Base-by-base conservation (phyloP, 345 rosid genomes). In the Psidium guajava region DNA sequence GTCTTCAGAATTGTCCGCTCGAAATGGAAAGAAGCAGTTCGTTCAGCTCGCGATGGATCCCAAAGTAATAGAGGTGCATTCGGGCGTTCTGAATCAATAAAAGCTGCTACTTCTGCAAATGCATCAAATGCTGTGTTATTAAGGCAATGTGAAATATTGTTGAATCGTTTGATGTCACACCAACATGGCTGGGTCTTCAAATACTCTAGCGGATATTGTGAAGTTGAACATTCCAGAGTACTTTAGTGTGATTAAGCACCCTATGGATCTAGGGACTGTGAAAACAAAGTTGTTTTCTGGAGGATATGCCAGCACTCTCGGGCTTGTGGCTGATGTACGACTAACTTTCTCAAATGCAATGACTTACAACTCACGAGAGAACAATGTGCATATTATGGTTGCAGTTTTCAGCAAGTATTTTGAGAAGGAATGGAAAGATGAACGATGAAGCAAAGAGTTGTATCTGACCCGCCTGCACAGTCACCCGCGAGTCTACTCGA, bases 241-340 rank as follows among this genome's bases (percentile, higher is more conserved):
- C 86, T 93, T 92, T 77, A 91, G 89, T 51, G 91, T 97, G 90
- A 90, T 97, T 83, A 95, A 94, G 89, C 92, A 92, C 54, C 99
- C 98, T 24, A 95, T 97, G 99, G 97, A 95, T 91, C 91, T 97
- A 88, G 96, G 96, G 54, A 95, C 98, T 7, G 93, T 97, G 85
- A 92, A 93, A 87, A 87, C 85, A 84, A 97, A 90, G 85, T 58
- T 95, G 50, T 55, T 86, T 85, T 89, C 93, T 6, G 93, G 95
- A 81, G 88, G 84, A 81, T 95, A 95, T 91, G 87, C 94, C 24
- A 91, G 92, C 90, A 97, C 95, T 27, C 56, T 87, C 59, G 94
- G 54, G 75, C 95, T 95, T 77, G 96, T 95, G 44, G 92, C 95
- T 44, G 98, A 97, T 84, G 94, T 95, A 59, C 94, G 98, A 54